Base-by-base conservation (phyloP, 805 yeast genomes). In the Zygosaccharomyces bailii region DNA sequence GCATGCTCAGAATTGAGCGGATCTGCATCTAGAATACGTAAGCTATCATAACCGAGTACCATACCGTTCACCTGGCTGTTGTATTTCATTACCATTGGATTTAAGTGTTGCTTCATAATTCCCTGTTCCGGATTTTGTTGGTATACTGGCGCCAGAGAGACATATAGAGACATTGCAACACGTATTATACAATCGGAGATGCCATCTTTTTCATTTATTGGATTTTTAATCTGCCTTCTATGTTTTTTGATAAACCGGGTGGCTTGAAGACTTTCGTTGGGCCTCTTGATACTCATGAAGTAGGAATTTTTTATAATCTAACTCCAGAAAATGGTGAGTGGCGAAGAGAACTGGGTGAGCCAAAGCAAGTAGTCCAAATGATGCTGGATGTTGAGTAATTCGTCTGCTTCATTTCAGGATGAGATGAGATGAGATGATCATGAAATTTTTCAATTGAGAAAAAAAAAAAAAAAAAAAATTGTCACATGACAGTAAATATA, bases 131-230 rank as follows among this genome's bases (percentile, higher is more conserved):
- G 96, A 40, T 74, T 70, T 33, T 73, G 70, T 30, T 81, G 60
- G 66, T 82, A 86, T 43, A 79, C 71, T 42, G 99, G 99, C 4
- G 99, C 96, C 42, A 93, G 63, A 6, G 96, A 88, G 4, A 89
- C 80, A 60, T 90, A 88, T 63, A 93, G 62, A 11, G 79, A 69
- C 1, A 60, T 56, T 6, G 67, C 63, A n/a, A 60, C 54, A 37
- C 59, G 57, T 13, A 58, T 56, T 43, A 64, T 60, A 49, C 68
- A 64, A 38, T 60, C 61, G 3, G 68, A 64, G 9, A 57, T 40
- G 10, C 63, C 65, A 45, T 54, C 56, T 25, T 53, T 55, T 14
- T 51, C 52, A 48, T 54, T 53, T 16, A 59, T 37, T 8, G 68
- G 68, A 36, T 64, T 64, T 13, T 45, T 54, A 10, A 45, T 35